phyloP scores from a whole-genome alignment of 164 flowering plant genomes.

The Paratinospora sagittata region DNA sequence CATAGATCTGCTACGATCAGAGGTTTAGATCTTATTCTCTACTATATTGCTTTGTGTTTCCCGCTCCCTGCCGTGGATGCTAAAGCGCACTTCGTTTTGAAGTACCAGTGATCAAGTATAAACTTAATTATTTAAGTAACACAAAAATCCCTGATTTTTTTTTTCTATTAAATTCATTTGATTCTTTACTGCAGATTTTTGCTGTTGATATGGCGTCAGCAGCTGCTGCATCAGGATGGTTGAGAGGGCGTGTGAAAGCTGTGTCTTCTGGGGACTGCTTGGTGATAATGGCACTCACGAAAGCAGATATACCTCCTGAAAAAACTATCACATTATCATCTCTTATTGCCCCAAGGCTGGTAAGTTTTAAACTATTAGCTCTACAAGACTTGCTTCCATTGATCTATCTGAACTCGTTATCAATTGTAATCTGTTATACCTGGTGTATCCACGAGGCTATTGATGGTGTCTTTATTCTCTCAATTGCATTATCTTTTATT shows the following conservation, averaged over 20 bases:
- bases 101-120: not conserved
- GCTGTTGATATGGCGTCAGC: conserved; percentile 58
- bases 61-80: not conserved
- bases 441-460: too few species aligned
- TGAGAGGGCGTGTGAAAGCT: conserved; percentile 80
- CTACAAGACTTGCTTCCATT: not conserved
- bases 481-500: too few species aligned
- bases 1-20: not conserved
- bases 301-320: conserved; percentile 73
- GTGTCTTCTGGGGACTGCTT: conserved; percentile 90
- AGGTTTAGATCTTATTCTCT: not conserved
- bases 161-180: not conserved
- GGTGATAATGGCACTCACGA: conserved; percentile 62
- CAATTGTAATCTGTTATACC: not conserved
- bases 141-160: too few species aligned
- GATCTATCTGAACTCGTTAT: not conserved
- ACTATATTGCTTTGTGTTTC: not conserved
- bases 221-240: conserved; percentile 58
- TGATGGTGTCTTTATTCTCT: too few species aligned
- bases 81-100: not conserved
- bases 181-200: conserved; percentile 17
- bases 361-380: conserved; percentile 17
- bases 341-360: conserved; percentile 82
- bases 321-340: conserved; percentile 78
- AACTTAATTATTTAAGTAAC: too few species aligned